phyloP scores from a whole-genome alignment of 2,329 filamentous ascomycete species.

The Aspergillus amoenus region DNA sequence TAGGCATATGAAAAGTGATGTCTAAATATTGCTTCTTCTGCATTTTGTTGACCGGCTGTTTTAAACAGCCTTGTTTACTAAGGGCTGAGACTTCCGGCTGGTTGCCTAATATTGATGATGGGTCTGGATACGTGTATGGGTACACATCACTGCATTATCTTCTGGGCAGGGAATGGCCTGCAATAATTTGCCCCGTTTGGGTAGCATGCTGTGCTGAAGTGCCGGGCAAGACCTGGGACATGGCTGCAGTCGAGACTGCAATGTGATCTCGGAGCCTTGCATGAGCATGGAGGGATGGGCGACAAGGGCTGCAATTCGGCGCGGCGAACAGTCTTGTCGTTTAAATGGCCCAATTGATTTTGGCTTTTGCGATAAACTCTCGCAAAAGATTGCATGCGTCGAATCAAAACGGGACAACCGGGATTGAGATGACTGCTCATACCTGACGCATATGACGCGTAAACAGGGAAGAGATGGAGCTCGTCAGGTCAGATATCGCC shows the following conservation, averaged over 20 bases:
- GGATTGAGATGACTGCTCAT: background rate
- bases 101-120: background rate
- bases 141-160: background rate
- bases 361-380: background rate
- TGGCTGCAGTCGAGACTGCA: background rate
- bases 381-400: background rate
- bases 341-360: background rate
- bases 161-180: background rate
- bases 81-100: background rate
- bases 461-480: background rate
- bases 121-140: background rate
- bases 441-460: background rate
- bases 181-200: background rate
- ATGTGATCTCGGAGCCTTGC: background rate
- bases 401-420: background rate
- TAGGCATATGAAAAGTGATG: background rate
- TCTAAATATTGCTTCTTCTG: background rate
- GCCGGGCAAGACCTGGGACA: background rate
- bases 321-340: background rate
- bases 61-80: background rate
- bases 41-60: background rate
- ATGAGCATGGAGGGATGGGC: background rate
- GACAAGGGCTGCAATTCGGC: background rate
- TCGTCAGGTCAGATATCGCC: background rate
- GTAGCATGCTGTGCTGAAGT: background rate